Conservation (phyloP, 352 stramenopile genomes). For the Phytophthora pisi region DNA sequence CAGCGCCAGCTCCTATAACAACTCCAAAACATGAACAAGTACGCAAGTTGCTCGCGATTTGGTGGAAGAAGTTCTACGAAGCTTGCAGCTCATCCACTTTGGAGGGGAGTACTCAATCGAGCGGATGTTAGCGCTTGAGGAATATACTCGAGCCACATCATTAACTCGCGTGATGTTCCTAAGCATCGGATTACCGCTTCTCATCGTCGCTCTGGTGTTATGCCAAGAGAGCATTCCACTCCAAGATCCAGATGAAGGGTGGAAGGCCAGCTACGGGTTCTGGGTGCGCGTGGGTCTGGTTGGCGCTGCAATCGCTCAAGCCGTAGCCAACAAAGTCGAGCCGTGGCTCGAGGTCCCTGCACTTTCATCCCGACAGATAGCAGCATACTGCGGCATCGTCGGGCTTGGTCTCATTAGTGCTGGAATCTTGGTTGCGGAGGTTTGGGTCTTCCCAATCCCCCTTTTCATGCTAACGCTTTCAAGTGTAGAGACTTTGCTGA, state of each 20-base stretch:
- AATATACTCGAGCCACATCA: constrained; percentile 11
- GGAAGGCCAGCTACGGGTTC: not conserved
- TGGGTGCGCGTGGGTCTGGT: not conserved
- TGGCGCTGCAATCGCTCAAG: constrained; percentile 1
- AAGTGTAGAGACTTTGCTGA: not conserved
- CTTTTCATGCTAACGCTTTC: constrained; percentile 1
- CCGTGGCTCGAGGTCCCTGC: not conserved
- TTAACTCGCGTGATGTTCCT: constrained; percentile 2
- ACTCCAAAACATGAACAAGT: too few relatives aligned
- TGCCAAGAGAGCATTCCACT: not conserved
- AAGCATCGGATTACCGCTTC: not conserved
- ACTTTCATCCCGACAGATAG: not conserved
- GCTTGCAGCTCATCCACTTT: constrained; percentile 6
- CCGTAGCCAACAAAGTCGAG: not conserved
- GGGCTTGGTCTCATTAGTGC: not conserved
- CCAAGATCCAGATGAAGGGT: not conserved
- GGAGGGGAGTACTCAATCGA: constrained; percentile 16
- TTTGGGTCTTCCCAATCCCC: constrained; percentile 7
- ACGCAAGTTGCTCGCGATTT: too few relatives aligned
- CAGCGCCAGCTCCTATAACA: too few relatives aligned
- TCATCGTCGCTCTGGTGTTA: not conserved
- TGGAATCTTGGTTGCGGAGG: not conserved
- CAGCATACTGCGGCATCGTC: not conserved
- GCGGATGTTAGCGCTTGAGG: constrained; percentile 11
- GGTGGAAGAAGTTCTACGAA: not conserved